Percentiles rank a stretch among this genome's conserved stretches.
These are phyloP conservation scores for Pulveroboletus sp. DNA, from an alignment of 768 basidiomycete species.

Conservation along the genomic window DNA sequence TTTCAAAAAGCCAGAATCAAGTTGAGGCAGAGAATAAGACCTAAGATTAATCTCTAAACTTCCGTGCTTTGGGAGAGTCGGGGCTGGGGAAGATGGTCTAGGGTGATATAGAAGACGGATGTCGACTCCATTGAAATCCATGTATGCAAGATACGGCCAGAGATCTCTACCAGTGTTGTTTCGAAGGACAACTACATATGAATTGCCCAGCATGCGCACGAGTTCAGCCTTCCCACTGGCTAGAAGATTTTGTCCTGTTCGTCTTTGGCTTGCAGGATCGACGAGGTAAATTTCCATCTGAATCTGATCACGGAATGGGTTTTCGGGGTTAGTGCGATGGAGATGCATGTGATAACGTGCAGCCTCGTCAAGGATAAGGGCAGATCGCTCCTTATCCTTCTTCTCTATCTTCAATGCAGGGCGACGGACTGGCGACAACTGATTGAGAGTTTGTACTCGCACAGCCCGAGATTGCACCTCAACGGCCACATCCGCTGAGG, in stretches of 20 bases:
- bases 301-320: conserved; percentile 45
- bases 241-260: conserved; percentile 45
- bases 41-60: conserved; percentile 36
- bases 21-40: conserved; percentile 42
- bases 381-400: conserved; percentile 30
- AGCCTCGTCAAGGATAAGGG: conserved; percentile 50
- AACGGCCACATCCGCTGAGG: conserved; percentile 50
- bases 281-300: conserved; percentile 51
- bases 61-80: conserved; percentile 44
- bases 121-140: conserved; percentile 54
- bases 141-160: conserved; percentile 61
- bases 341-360: conserved; percentile 60
- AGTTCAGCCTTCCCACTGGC: conserved; percentile 47
- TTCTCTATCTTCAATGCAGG: conserved; percentile 38
- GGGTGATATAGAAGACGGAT: conserved; percentile 57
- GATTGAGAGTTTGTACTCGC: conserved; percentile 44
- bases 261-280: conserved; percentile 42
- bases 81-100: conserved; percentile 29
- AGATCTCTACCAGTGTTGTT: conserved; percentile 50
- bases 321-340: conserved; percentile 44
- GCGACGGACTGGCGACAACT: conserved; percentile 35
- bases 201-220: conserved; percentile 37
- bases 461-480: conserved; percentile 38
- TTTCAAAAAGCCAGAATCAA: conserved; percentile 52
- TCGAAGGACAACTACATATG: conserved; percentile 47